Evolutionary conservation across 306 rosid genomes (phyloP).

Genomic region (Prunus mira): DNA sequence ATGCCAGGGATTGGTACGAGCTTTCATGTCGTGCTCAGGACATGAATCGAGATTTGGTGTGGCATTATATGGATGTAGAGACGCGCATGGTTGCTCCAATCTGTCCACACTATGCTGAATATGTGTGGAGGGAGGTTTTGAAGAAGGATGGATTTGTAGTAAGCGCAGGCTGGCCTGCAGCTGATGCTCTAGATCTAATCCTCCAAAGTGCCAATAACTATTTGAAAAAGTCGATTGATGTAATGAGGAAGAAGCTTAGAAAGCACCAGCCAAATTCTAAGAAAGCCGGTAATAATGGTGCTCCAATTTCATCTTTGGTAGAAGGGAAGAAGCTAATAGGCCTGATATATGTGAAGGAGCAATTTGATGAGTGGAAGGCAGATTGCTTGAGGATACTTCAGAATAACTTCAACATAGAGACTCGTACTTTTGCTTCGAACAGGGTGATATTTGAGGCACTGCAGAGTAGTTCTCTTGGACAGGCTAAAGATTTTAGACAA

Average conservation of each 20-base stretch:
- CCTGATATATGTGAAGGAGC: constrained; percentile 72
- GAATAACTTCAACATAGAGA: constrained; percentile 40
- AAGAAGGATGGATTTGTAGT: constrained; percentile 84
- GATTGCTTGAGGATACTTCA: constrained; percentile 71
- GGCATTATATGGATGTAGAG: constrained; percentile 87
- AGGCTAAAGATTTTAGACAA: constrained; percentile 53
- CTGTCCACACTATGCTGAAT: constrained; percentile 90
- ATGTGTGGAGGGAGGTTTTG: constrained; percentile 76
- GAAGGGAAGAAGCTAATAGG: constrained; percentile 51
- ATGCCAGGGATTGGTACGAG: constrained; percentile 86
- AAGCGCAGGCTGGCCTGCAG: constrained; percentile 81
- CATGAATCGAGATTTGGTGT: constrained; percentile 59
- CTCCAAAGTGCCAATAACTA: constrained; percentile 77
- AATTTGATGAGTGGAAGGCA: constrained; percentile 84
- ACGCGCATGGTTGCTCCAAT: constrained; percentile 84
- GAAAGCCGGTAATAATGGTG: constrained; percentile 53
- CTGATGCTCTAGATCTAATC: constrained; percentile 64
- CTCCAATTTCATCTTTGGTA: constrained; percentile 39
- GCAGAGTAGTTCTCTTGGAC: constrained; percentile 58
- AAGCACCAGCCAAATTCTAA: constrained; percentile 73
- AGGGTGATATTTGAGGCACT: constrained; percentile 58
- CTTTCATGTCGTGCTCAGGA: constrained; percentile 75
- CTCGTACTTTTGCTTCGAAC: constrained; percentile 49
- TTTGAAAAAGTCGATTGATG: constrained; percentile 72
- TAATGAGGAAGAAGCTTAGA: constrained; percentile 84